Evolutionary conservation across 768 basidiomycete species (phyloP).

Genomic region (Ramaria rubella): DNA sequence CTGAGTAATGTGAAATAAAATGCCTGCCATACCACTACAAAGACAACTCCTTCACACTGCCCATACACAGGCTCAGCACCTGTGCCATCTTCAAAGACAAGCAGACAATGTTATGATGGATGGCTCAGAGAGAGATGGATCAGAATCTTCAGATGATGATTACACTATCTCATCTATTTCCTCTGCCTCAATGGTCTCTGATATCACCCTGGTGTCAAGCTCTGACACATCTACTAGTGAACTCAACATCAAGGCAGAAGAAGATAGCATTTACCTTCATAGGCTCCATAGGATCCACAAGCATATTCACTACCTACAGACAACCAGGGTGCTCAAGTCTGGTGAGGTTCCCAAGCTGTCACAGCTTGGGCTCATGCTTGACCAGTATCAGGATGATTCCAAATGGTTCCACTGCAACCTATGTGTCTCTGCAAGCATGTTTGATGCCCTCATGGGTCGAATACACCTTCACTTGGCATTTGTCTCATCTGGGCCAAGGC

Average conservation of each 20-base stretch:
- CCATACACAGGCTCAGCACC: not conserved
- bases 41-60: not conserved
- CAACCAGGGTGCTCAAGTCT: not conserved
- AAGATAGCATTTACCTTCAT: not conserved
- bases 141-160: not conserved
- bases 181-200: not conserved
- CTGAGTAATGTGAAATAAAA: too few relatives aligned
- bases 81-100: not conserved
- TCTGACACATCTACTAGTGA: not conserved
- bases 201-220: not conserved
- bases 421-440: constrained; percentile 20
- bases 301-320: not conserved
- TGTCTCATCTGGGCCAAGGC: too few relatives aligned
- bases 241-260: not conserved
- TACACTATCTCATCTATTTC: not conserved
- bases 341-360: constrained; percentile 1
- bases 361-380: constrained; percentile 29
- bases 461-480: constrained; percentile 26
- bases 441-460: constrained; percentile 16
- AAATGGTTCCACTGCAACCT: constrained; percentile 24
- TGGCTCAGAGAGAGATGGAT: too few relatives aligned
- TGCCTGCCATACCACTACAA: not conserved
- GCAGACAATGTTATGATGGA: not conserved
- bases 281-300: not conserved
- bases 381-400: constrained; percentile 14